Evolutionary conservation across 2,329 filamentous ascomycete genomes (phyloP), one percentile per base, ranked within the genome.

Genomic region (Ilyonectria sp.): DNA sequence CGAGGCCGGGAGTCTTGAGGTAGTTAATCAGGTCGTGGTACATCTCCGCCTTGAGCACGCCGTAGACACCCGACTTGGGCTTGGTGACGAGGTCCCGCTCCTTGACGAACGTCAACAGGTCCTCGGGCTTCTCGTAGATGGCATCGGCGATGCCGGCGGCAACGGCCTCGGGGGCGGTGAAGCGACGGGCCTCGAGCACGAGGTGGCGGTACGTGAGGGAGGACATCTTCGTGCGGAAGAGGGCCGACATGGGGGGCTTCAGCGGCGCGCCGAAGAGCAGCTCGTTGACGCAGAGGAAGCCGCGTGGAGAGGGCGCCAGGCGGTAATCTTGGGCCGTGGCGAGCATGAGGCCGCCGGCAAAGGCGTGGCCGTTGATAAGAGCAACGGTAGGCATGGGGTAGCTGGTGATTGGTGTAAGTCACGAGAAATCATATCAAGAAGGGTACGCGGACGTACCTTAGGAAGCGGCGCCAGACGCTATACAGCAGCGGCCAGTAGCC

Each of bases 281-380:
- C 82, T 96, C 93, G 80, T 95, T 95, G 72, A 96, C 83, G 80
- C 93, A 95, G 44, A 93, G 79, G 80, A 90, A 95, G n/a, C 93
- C 94, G 21, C 87, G 85, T 2, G 85, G 76, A 0, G 91, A 87
- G 76, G 92, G 92, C 83, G 93, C 92, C 72, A 96, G 86, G 31
- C 94, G 89, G 83, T 96, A 96, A 82, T 95, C 93, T 81, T 95
- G 93, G 81, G 92, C 90, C 88, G 94, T 93, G 65, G 92, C 89
- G 10, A 92, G 84, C 91, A 96, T 95, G 68, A 95, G 84, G n/a
- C 92, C 93, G 52, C 89, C 93, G 6, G 93, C 94, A 79, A 94
- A 96, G 61, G 91, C 90, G 79, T 97, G 94, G 23, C 93, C 93
- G 74, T 94, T 94, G 61, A 95, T 77, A 9, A 94, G 84, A n/a